phyloP scores from a whole-genome alignment of 1,284 basidiomycete genomes.

The Rhodotorula sp. region DNA sequence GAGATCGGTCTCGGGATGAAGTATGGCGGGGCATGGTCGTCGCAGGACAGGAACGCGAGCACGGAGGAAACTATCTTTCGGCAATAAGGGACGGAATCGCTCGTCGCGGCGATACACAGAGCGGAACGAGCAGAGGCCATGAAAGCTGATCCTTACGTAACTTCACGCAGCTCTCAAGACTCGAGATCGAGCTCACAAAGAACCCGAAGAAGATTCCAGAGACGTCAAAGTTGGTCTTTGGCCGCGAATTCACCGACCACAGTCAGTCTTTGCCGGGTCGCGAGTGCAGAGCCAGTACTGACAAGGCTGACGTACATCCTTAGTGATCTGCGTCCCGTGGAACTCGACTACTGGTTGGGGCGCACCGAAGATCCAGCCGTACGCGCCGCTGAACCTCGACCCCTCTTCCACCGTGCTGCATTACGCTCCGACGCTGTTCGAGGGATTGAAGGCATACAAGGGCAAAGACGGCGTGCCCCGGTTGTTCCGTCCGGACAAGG shows the following conservation, averaged over 20 bases:
- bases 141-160: background rate
- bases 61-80: no score
- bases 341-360: conserved; percentile 70
- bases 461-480: conserved; percentile 73
- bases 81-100: background rate
- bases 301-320: background rate
- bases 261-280: conserved; percentile 47
- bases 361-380: conserved; percentile 77
- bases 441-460: conserved; percentile 96
- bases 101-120: no score
- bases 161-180: conserved; percentile 21
- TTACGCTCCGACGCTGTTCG: conserved; percentile 86
- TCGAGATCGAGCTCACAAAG: conserved; percentile 31
- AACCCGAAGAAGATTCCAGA: conserved; percentile 32
- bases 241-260: conserved; percentile 73
- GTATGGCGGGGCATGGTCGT: no score
- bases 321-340: conserved; percentile 81
- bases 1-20: no score
- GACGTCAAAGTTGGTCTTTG: conserved; percentile 48
- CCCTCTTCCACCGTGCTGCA: conserved; percentile 83
- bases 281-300: no score
- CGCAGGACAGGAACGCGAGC: no score
- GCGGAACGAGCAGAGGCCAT: no score
- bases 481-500: conserved; percentile 90
- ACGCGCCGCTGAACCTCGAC: conserved; percentile 71